Base-by-base conservation (phyloP, 164 flowering plant genomes). In the Sedum album region DNA sequence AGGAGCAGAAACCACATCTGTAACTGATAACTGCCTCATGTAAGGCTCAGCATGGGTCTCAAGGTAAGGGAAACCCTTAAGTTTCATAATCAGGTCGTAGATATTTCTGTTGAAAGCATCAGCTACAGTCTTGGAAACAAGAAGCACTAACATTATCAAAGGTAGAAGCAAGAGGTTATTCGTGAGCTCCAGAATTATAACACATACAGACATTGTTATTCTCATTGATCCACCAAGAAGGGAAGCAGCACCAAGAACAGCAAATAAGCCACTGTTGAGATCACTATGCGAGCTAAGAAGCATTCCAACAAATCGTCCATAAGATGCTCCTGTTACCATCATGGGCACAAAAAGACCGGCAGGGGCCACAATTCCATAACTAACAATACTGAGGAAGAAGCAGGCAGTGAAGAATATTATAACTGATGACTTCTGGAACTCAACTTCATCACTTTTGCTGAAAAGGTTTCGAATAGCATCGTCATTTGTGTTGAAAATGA, bases 181-280 rank as follows among this genome's bases (percentile, higher is more conserved):
- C 14, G 98, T 93, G 68, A 93, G 65, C 75, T 93, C 97, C 33
- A 93, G 74, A 51, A 93, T 74, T 57, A 93, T 84, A 9, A 93
- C 91, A 74, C 96, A 89, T 60, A 86, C 71, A 20, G 98, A 93
- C 31, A 93, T 96, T 7, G 98, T 93, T 80, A 75, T 81, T 76
- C 98, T 83, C 97, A 90, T 93, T 25, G 98, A 70, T 67, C 98
- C 98, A 65, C 91, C 98, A 33, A 93, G 93, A 78, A 93, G 68
- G 15, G 98, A 84, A 74, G 98, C 92, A 69, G 97, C 78, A 18
- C 98, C 98, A 3, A 93, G 81, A n/a, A 90, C 91, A 26, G 98
- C 94, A 73, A 80, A 93, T 26, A 93, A 90, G 31, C 97, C 97
- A 71, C 87, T 84, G 76, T 83, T 77, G 46, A 93, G 85, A 74